Conservation (phyloP, 768 basidiomycete species). For the Phaeolepiota aurea region DNA sequence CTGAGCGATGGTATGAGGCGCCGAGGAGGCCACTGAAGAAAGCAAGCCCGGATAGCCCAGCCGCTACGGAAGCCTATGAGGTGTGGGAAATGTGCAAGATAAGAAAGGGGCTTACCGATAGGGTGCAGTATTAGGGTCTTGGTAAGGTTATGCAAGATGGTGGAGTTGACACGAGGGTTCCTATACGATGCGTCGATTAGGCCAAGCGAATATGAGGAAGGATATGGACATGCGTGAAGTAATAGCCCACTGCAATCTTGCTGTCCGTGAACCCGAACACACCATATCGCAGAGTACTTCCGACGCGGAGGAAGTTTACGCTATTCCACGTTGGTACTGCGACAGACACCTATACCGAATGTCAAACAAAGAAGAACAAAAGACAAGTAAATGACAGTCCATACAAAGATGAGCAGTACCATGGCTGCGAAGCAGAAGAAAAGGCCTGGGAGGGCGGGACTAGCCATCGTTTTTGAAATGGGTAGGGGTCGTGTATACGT, state of each 20-base stretch:
- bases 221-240: conserved; percentile 31
- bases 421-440: conserved; percentile 67
- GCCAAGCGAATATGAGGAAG: neutral
- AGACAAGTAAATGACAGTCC: conserved; percentile 9
- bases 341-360: conserved; percentile 50
- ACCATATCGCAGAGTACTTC: conserved; percentile 46
- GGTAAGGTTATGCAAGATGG: conserved; percentile 61
- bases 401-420: conserved; percentile 60
- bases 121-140: conserved; percentile 72
- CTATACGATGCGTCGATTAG: conserved; percentile 14
- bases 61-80: conserved; percentile 26
- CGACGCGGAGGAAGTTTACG: conserved; percentile 60
- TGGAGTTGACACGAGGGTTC: conserved; percentile 37
- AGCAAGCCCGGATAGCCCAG: conserved; percentile 57
- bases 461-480: conserved; percentile 30
- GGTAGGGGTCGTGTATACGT: no score
- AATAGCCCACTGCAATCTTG: conserved; percentile 47
- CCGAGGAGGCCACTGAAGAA: conserved; percentile 66
- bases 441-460: conserved; percentile 59
- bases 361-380: conserved; percentile 1
- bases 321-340: conserved; percentile 68
- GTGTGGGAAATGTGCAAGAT: conserved; percentile 3
- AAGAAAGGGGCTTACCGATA: conserved; percentile 40
- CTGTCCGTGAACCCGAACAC: conserved; percentile 73
- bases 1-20: conserved; percentile 51